Base-by-base conservation (phyloP, 2,329 filamentous ascomycete genomes). In the Claviceps sp. region DNA sequence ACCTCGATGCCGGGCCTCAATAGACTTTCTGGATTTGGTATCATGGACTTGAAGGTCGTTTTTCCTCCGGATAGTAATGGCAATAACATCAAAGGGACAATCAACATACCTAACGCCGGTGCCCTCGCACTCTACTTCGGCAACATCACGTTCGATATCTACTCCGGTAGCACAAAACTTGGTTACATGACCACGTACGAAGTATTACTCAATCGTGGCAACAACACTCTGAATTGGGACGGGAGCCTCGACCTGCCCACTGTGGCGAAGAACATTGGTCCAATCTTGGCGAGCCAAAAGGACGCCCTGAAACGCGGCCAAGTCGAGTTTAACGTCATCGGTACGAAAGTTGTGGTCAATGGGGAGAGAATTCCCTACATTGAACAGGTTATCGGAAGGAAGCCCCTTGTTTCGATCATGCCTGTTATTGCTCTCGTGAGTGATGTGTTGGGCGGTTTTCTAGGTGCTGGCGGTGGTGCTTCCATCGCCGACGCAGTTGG, bases 61-160 rank as follows among this genome's bases (percentile, higher is more conserved):
- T 55, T 71, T 2, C 67, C 70, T 1, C 58, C 68, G 5, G 62
- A 64, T 24, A 59, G 61, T 0, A 64, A 71, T 16, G 70, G 70
- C 11, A 64, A 63, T 48, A 75, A 75, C 55, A 58, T 76, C 51
- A 63, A 62, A 26, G 73, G 72, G 1, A 61, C 62, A 1, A 60
- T 74, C 8, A 70, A 64, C 44, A 57, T 77, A 16, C 73, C 73
- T 2, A 76, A 76, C 55, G 61, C 63, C 37, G 71, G 72, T 2
- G 59, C 66, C 1, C 61, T 76, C 2, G 66, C 66, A 1, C 67
- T 76, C 5, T 69, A 66, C 0, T 62, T 73, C 3, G 73, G 73
- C 11, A 70, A 76, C 56, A 48, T 75, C n/a, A 70, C 70, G 0
- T 65, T 75, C 16, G 71, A 73, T 44, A 50, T 75, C 18, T 58